Evolutionary conservation across 768 basidiomycete genomes (phyloP).

Genomic region (Solioccasus polychromus): DNA sequence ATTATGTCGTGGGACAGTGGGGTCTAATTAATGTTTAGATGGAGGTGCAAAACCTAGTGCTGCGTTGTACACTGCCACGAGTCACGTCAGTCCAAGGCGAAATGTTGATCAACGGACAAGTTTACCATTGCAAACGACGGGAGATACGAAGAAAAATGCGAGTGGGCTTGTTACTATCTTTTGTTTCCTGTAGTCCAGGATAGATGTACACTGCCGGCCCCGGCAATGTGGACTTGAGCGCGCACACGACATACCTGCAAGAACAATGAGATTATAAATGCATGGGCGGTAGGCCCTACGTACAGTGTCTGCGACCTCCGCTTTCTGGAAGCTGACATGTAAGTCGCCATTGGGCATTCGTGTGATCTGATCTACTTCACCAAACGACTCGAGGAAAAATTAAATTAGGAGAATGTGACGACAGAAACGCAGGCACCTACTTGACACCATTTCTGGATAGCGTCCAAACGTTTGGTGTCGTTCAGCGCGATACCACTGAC

Average conservation of each 20-base stretch:
- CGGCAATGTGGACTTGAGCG: slow-evolving; percentile 69
- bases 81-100: slow-evolving; percentile 2
- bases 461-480: slow-evolving; percentile 64
- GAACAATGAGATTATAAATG: slow-evolving; percentile 6
- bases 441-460: slow-evolving; percentile 73
- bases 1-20: slow-evolving; percentile 30
- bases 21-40: slow-evolving; percentile 25
- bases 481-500: slow-evolving; percentile 63
- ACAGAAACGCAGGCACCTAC: slow-evolving; percentile 32
- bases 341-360: slow-evolving; percentile 76
- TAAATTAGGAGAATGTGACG: slow-evolving; percentile 1
- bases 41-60: slow-evolving; percentile 24
- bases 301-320: slow-evolving; percentile 81
- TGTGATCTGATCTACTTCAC: slow-evolving; percentile 69
- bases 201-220: slow-evolving; percentile 74
- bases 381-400: slow-evolving; percentile 53
- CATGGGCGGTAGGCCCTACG: slow-evolving; percentile 20
- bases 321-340: slow-evolving; percentile 69
- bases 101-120: neutral
- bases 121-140: slow-evolving; percentile 27
- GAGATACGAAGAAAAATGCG: neutral
- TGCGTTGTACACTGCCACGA: slow-evolving; percentile 26
- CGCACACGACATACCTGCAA: slow-evolving; percentile 72
- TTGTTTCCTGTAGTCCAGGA: slow-evolving; percentile 67
- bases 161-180: slow-evolving; percentile 25